Evolutionary conservation across 2,329 filamentous ascomycete species (phyloP), one percentile per base, ranked within the genome.

Genomic region (Fusarium guadeloupense): DNA sequence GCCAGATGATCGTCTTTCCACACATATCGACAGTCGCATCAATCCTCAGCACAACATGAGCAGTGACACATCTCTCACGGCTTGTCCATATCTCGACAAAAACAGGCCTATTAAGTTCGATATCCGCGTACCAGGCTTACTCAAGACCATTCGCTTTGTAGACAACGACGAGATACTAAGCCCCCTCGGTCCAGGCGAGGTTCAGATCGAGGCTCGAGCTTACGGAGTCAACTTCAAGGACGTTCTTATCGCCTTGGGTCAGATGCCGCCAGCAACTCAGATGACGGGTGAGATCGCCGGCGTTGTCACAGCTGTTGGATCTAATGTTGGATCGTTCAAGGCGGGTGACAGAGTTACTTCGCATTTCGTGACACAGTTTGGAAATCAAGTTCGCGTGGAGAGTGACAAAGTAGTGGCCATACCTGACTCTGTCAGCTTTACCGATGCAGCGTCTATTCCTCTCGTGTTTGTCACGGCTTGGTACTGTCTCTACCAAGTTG

Each of bases 171-270:
- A 37, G 6, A 21, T 48, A 19, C 14, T 31, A 9, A 28, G 21
- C 30, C 37, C 50, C 3, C 23, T 54, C 1, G 35, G 21, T 19
- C 14, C 38, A 8, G 37, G 41, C 4, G 38, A 47, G 35, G 30
- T 54, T 2, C 30, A 54, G 30, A 54, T 54, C 20, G 28, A 54
- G 14, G 50, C 38, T 9, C 45, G 25, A 9, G 10, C 37, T 5
- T 39, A 48, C 12, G 50, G 35, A 4, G 28, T 54, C n/a, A 49
- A 54, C 37, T 48, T 54, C 4, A 48, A 54, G 25, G 50, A 49
- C 8, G 43, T 49, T 5, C 50, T 54, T 4, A 40, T 54, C n/a
- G 23, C 50, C 2, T 20, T 54, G 8, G 50, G 50, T 4, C 45
- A 54, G 12, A 39, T 49, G 26, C 19, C 33, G 3, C 42, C 42